Base-by-base conservation (phyloP, 768 basidiomycete genomes). In the Leccinum variicolor region DNA sequence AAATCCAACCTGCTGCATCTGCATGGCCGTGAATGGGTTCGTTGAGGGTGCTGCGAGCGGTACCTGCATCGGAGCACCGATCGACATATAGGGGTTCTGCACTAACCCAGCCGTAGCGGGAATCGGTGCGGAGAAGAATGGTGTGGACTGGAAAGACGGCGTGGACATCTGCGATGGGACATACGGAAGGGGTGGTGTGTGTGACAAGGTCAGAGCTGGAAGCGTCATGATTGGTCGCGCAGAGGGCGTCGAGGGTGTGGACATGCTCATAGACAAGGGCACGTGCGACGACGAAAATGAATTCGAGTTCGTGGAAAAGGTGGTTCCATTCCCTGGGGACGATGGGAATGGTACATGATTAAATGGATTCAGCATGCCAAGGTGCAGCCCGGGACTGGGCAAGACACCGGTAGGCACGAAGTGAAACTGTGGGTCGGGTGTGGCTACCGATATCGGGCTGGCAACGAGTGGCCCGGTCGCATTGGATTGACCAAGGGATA, bases 71-170 rank as follows among this genome's bases (percentile, higher is more conserved):
- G 64, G 57, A 25, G 31, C n/a, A 19, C 43, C 43, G 1, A 39
- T 14, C 15, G 56, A 59, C 31, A 47, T 41, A 31, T 66, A 69
- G 13, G 68, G 65, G 41, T 72, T 66, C 45, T 66, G 71, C 50
- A 49, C 50, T 10, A 61, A 14, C n/a, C 55, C 48, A 15, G 29
- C 3, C 46, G 28, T n/a, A 5, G 49, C 29, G 2, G 52, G 50
- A 3, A 46, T n/a, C 3, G 54, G 8, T 1, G 28, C 45, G 14
- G 50, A 21, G 33, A 34, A 14, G 28, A 63, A 66, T 3, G 64
- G 33, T 0, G 53, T n/a, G 8, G 54, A 26, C 3, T 53, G 51
- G 36, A 63, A 66, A 36, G 53, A 50, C 6, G 52, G 53, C 1
- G 54, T 34, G 2, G 53, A 51, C n/a, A 19, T 34, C 1, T 52